Evolutionary conservation across 2,329 filamentous ascomycete species (phyloP), one percentile per base, ranked within the genome.

Genomic region (Aspergillus jensenii): DNA sequence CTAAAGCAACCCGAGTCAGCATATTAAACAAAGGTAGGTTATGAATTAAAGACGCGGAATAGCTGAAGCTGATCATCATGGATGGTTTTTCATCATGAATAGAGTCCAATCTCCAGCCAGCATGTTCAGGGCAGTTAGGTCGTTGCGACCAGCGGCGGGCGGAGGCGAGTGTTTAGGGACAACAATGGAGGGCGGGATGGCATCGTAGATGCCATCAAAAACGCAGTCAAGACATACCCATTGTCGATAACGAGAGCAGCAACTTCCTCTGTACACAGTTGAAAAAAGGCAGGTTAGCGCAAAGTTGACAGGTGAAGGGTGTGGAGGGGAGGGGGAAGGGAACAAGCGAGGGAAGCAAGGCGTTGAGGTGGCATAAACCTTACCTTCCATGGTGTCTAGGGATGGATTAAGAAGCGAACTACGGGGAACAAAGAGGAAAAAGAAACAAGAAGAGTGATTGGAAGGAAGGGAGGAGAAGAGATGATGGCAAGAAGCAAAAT

Each of bases 201-300:
- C 61, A 63, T 63, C 55, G 41, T 33, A 25, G 17, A 56, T 54
- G 54, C 44, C 55, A 62, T 65, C 60, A 54, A 52, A 49, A 58
- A 52, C 35, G 33, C 44, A 59, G 39, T 51, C 31, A 49, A 47
- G 82, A 84, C 93, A 91, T 93, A 99, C 95, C 95, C 95, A 98
- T 99, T 99, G 93, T 99, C 95, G 85, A 99, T 98, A 83, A 99
- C 95, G 91, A 99, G 93, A 82, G 95, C 95, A 82, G 95, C 95
- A 83, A 99, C 95, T 91, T 99, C 95, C 88, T 99, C 95, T 98
- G 33, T 51, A 79, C 81, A 82, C 66, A 63, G 62, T 64, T 71
- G 64, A 76, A 68, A 55, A 68, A 61, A 35, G 23, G 43, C 59
- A 37, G 35, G 75, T 79, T 70, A 79, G 77, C 71, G 65, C 67